These are phyloP conservation scores for Tieghemostelium lacteum DNA, from an alignment of 78 protist genomes.

Conservation along the genomic window DNA sequence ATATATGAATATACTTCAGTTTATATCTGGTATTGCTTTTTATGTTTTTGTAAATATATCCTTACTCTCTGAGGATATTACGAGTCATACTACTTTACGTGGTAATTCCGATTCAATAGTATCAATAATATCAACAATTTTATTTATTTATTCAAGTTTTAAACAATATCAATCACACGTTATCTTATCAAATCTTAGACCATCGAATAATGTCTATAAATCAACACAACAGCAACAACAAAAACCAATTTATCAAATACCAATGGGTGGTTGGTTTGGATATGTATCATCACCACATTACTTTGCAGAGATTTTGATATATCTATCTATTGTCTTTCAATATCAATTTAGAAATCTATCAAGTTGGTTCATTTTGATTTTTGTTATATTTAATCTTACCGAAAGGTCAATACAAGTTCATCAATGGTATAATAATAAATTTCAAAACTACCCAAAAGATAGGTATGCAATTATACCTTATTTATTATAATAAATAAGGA, in stretches of 20 bases:
- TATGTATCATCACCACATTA: constrained; percentile 47
- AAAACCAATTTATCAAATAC: neutral
- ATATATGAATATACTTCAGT: constrained; percentile 3
- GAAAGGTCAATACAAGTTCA: constrained; percentile 13
- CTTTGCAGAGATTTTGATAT: constrained; percentile 16
- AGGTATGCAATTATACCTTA: constrained; percentile 26
- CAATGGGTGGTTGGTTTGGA: neutral
- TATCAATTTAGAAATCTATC: neutral
- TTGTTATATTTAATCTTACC: constrained; percentile 8
- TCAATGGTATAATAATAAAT: constrained; percentile 10
- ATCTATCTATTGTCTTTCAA: no score
- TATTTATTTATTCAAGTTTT: constrained; percentile 1
- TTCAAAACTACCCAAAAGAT: constrained; percentile 25
- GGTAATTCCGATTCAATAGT: neutral
- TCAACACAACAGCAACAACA: no score
- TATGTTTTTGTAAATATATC: constrained; percentile 22
- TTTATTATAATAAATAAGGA: constrained; percentile 1
- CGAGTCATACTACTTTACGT: neutral
- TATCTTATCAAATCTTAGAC: constrained; percentile 8
- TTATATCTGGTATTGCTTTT: constrained; percentile 37
- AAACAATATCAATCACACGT: constrained; percentile 19
- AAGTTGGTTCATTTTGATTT: constrained; percentile 10
- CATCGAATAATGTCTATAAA: neutral
- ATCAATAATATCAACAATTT: neutral
- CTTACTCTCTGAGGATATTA: neutral